Base-by-base conservation (phyloP, 202 grass and related monocot species). In the Brachypodium distachyon region DNA sequence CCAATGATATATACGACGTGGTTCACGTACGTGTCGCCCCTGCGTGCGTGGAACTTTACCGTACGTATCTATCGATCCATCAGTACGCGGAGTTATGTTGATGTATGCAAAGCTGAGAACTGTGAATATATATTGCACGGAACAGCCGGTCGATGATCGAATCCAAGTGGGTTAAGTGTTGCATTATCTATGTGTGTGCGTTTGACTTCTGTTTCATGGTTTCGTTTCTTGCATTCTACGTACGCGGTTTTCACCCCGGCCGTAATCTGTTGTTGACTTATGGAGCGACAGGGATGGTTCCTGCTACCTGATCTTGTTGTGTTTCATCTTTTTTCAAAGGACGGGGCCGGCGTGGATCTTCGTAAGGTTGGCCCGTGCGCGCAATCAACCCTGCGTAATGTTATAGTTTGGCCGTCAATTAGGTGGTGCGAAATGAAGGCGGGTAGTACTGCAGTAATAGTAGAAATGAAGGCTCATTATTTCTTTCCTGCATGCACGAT, bases 161-260 rank as follows among this genome's bases (percentile, higher is more conserved):
- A 57, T 58, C 54, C 6, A 57, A 52, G 23, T 61, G 53, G 66
- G 67, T 36, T 66, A 33, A 74, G n/a, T n/a, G n/a, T n/a, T n/a
- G n/a, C n/a, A n/a, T n/a, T n/a, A n/a, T n/a, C n/a, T n/a, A n/a
- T n/a, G n/a, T n/a, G n/a, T n/a, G 9, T 10, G 65, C 4, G 7
- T 18, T 50, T 54, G 19, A 54, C 49, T 43, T 33, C 58, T 25
- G 49, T 9, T 57, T 49, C 10, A 25, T 28, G 8, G 39, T 48
- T 39, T 61, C 39, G 4, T 78, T 72, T 53, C 74, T 73, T 87
- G 75, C 46, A 7, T 46, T 64, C 22, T 21, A 68, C 40, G 49
- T 22, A 52, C 17, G 39, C 54, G 59, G 31, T 31, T 44, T 19
- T 28, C 16, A n/a, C 51, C 27, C 66, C 33, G 34, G 44, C 34